Conservation (phyloP, 2,329 filamentous ascomycete species). For the Aquanectria penicillioides region DNA sequence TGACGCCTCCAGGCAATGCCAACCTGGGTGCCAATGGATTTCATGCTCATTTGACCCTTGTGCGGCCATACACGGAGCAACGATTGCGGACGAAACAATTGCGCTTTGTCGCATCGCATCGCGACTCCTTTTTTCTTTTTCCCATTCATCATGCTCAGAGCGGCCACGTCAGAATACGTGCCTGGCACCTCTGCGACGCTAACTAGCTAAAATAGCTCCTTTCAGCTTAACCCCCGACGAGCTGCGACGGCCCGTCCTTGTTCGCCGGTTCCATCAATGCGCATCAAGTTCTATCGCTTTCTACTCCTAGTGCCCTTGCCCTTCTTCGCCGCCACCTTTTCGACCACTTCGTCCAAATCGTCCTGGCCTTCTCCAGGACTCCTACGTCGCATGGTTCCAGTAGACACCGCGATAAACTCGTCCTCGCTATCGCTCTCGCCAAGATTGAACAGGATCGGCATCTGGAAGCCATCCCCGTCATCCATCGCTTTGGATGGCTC, state of each 20-base stretch:
- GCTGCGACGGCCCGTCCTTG: not conserved
- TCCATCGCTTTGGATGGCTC: constrained; percentile 72
- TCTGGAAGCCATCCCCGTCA: constrained; percentile 76
- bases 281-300: constrained; percentile 40
- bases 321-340: constrained; percentile 53
- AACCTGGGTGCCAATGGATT: constrained; percentile 33
- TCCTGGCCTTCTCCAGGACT: constrained; percentile 80
- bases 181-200: not conserved
- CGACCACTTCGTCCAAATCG: constrained; percentile 64
- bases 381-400: constrained; percentile 87
- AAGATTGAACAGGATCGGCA: constrained; percentile 93
- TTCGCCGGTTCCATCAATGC: not conserved
- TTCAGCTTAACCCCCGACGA: constrained; percentile 24
- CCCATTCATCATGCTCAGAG: constrained; percentile 17
- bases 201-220: constrained; percentile 20
- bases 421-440: constrained; percentile 96
- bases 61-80: constrained; percentile 18
- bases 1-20: constrained; percentile 21
- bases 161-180: constrained; percentile 16
- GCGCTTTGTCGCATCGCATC: constrained; percentile 17
- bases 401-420: constrained; percentile 75
- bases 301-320: constrained; percentile 49
- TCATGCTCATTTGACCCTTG: no score
- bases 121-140: constrained; percentile 15
- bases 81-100: constrained; percentile 20